A percentile compares a stretch with the other conserved stretches of the same genome.
Evolutionary conservation across 2,329 filamentous ascomycete species (phyloP).

Genomic region (Aphanocladium album): DNA sequence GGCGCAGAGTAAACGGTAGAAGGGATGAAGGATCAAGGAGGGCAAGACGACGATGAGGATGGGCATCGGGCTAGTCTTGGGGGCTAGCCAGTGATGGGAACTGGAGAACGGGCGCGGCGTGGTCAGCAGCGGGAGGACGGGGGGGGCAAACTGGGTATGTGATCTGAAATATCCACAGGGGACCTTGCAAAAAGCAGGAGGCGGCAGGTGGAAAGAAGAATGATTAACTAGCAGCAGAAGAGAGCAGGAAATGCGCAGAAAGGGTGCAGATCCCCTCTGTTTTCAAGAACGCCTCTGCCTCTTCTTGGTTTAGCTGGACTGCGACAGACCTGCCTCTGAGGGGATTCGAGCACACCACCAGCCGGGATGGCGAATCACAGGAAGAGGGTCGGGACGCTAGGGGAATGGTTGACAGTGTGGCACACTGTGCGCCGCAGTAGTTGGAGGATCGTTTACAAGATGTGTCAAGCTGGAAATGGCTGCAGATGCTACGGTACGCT

Average conservation of each 20-base stretch:
- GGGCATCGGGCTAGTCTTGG: not conserved
- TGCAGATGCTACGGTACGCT: too few species aligned
- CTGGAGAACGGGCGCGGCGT: not conserved
- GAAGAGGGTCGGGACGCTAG: too few species aligned
- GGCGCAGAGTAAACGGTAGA: not conserved
- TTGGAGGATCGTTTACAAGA: too few species aligned
- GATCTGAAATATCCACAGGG: not conserved
- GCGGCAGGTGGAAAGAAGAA: not conserved
- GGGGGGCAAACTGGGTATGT: not conserved
- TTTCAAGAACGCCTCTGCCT: not conserved
- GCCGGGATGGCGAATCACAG: too few species aligned
- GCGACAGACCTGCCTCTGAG: not conserved
- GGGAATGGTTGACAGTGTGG: too few species aligned
- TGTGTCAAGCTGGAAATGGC: too few species aligned
- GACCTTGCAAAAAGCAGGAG: not conserved
- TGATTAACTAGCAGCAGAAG: not conserved
- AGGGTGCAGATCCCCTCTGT: not conserved
- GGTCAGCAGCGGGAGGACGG: constrained; percentile 3
- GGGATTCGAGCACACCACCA: not conserved
- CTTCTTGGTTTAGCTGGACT: not conserved
- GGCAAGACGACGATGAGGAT: not conserved
- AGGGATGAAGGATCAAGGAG: not conserved
- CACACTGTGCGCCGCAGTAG: too few species aligned
- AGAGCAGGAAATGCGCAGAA: not conserved
- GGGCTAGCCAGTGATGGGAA: constrained; percentile 1